Evolutionary conservation across 2,329 filamentous ascomycete genomes (phyloP).

Genomic region (Keithomyces neogunnii): DNA sequence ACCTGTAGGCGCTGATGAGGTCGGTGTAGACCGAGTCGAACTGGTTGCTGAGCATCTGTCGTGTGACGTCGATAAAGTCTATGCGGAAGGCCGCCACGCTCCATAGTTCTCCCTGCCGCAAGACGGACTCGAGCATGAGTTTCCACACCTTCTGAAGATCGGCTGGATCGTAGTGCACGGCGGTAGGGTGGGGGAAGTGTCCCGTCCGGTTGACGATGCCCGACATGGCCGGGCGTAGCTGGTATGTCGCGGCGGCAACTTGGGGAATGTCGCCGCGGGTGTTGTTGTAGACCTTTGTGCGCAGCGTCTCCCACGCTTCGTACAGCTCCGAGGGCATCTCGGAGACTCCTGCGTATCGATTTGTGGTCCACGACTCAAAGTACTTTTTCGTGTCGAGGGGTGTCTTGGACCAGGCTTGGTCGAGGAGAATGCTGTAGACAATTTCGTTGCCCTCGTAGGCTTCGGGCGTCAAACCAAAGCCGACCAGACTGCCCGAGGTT

Average conservation of each 20-base stretch:
- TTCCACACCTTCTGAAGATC: slow-evolving; percentile 30
- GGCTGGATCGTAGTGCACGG: slow-evolving; percentile 30
- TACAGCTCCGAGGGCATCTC: slow-evolving; percentile 25
- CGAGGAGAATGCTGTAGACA: slow-evolving; percentile 40
- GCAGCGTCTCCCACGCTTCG: slow-evolving; percentile 36
- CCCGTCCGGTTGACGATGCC: slow-evolving; percentile 30
- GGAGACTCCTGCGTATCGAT: slow-evolving; percentile 27
- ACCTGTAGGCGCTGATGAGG: slow-evolving; percentile 23
- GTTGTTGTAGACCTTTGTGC: slow-evolving; percentile 39
- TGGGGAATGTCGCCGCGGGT: slow-evolving; percentile 30
- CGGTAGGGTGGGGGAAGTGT: slow-evolving; percentile 28
- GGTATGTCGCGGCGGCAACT: slow-evolving; percentile 37
- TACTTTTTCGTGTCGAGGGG: slow-evolving; percentile 36
- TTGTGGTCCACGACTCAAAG: slow-evolving; percentile 35
- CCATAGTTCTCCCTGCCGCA: slow-evolving; percentile 25
- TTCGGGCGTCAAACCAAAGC: slow-evolving; percentile 40
- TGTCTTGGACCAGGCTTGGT: slow-evolving; percentile 37
- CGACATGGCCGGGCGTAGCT: slow-evolving; percentile 32
- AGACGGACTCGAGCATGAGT: slow-evolving; percentile 27
- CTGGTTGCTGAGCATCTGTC: slow-evolving; percentile 38
- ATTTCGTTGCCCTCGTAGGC: slow-evolving; percentile 45
- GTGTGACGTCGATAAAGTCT: slow-evolving; percentile 39
- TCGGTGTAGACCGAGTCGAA: slow-evolving; percentile 31
- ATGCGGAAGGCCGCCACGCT: slow-evolving; percentile 31
- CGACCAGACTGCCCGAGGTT: slow-evolving; percentile 32